Evolutionary conservation across 129 eudicot species (phyloP).

Genomic region (Glebionis coronaria): DNA sequence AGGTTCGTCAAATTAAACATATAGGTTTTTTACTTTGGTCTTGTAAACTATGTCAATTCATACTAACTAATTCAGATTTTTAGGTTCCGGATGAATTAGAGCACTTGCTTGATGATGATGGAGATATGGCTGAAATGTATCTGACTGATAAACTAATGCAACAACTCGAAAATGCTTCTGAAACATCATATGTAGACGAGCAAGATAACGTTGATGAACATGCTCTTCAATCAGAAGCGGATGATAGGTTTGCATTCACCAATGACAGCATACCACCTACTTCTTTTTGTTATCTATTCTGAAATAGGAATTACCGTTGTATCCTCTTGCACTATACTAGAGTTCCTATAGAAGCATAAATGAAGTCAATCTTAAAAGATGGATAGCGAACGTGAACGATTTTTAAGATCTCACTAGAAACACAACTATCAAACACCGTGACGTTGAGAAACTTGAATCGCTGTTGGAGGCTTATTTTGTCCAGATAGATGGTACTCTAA

Average conservation of each 20-base stretch:
- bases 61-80: constrained; percentile 14
- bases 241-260: constrained; percentile 41
- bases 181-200: constrained; percentile 38
- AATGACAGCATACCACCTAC: background rate
- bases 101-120: constrained; percentile 89
- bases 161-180: constrained; percentile 51
- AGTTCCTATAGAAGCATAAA: constrained; percentile 35
- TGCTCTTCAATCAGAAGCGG: constrained; percentile 33
- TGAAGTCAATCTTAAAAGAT: constrained; percentile 31
- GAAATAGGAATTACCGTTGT: background rate
- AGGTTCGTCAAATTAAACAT: constrained; percentile 33
- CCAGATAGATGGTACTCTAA: constrained; percentile 79
- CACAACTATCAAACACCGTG: constrained; percentile 59
- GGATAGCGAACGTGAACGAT: constrained; percentile 39
- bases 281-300: background rate
- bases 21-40: background rate
- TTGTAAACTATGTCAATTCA: constrained; percentile 2
- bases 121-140: constrained; percentile 99
- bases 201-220: constrained; percentile 57
- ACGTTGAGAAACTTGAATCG: constrained; percentile 91
- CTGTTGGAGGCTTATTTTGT: constrained; percentile 85
- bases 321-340: constrained; percentile 28
- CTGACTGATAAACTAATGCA: constrained; percentile 71
- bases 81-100: constrained; percentile 81
- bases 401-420: constrained; percentile 57